Conservation (phyloP, 495 filamentous ascomycete species). For the Penicillium goetzii region DNA sequence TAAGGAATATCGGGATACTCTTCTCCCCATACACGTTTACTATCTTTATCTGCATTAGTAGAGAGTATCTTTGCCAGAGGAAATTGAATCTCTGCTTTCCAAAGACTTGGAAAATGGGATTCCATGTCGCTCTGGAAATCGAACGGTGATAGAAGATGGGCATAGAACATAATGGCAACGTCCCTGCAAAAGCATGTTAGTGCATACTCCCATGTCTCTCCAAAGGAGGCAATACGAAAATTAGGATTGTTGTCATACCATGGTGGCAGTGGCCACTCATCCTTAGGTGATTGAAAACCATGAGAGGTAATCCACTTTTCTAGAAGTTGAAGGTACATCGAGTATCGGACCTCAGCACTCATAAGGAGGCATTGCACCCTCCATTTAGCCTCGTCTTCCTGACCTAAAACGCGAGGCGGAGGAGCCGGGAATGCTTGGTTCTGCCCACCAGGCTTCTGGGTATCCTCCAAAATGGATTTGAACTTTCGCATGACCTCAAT, state of each 20-base stretch:
- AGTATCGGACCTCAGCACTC: background rate
- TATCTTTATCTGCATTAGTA: background rate
- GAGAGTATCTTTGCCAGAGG: conserved; percentile 3
- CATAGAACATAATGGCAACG: conserved; percentile 2
- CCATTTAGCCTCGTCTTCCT: too few relatives aligned
- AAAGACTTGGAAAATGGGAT: background rate
- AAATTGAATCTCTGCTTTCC: background rate
- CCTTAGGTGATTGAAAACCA: background rate
- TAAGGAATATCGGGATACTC: too few relatives aligned
- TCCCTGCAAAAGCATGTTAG: background rate
- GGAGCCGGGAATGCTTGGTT: background rate
- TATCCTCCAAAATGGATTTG: background rate
- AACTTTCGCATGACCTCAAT: background rate
- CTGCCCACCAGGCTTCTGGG: background rate
- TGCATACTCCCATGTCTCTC: background rate
- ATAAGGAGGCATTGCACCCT: too few relatives aligned
- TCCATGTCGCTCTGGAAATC: background rate
- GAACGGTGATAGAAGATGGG: background rate
- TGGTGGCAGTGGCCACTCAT: background rate
- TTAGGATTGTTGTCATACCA: conserved; percentile 1
- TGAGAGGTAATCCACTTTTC: too few relatives aligned
- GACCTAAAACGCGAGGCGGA: too few relatives aligned
- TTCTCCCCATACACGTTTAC: too few relatives aligned
- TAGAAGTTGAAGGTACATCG: background rate
- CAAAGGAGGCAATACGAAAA: background rate